A percentile compares a stretch with the other conserved stretches of the same genome.
Conservation (phyloP, 2,329 filamentous ascomycete species). For the Ceratocystis alfenasii region DNA sequence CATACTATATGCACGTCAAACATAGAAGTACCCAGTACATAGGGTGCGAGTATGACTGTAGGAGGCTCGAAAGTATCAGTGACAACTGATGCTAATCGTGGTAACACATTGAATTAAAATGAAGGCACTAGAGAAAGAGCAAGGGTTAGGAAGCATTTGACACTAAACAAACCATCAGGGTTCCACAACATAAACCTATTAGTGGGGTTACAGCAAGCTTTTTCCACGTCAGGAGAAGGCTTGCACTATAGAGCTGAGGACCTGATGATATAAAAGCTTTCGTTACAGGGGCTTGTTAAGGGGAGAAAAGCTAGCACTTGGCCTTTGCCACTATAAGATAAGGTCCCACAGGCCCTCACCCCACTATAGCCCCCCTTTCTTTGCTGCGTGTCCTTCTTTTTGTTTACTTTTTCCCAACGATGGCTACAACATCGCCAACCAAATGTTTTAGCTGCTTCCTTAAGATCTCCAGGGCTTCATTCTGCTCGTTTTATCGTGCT, state of each 20-base stretch:
- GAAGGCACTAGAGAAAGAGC: background rate
- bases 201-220: background rate
- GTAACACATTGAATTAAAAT: background rate
- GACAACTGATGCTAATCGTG: background rate
- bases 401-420: background rate
- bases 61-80: background rate
- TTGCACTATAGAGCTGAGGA: too few species aligned
- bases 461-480: background rate
- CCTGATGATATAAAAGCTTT: too few species aligned
- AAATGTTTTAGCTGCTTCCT: background rate
- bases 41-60: background rate
- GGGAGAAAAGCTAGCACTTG: too few species aligned
- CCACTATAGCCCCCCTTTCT: background rate
- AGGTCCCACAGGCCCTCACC: background rate
- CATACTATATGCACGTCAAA: too few species aligned
- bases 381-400: slow-evolving; percentile 9
- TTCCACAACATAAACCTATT: background rate
- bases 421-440: background rate
- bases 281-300: too few species aligned
- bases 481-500: background rate
- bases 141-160: background rate
- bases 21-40: background rate
- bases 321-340: background rate
- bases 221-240: background rate
- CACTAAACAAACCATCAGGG: background rate